Percentiles rank a stretch among this genome's conserved stretches.
phyloP scores from a whole-genome alignment of 495 filamentous ascomycete species.

The Penicillium turbatum region DNA sequence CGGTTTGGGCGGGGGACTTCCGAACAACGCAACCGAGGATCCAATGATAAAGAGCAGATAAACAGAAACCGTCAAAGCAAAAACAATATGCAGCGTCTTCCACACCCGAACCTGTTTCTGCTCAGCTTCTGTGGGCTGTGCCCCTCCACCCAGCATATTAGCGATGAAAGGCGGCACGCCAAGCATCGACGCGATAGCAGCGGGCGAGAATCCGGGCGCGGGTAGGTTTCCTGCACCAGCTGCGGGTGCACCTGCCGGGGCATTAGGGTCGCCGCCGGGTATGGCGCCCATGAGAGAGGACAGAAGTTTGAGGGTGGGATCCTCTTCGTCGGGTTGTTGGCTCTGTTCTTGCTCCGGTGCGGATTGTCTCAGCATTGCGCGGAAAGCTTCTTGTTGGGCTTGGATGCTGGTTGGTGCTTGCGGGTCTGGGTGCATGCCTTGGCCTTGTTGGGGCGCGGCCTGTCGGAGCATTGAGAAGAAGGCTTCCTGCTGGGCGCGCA shows the following conservation, averaged over 20 bases:
- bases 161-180: slow-evolving; percentile 46
- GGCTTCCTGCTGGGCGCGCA: slow-evolving; percentile 43
- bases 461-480: slow-evolving; percentile 43
- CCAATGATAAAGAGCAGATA: slow-evolving; percentile 54
- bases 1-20: slow-evolving; percentile 53
- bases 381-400: slow-evolving; percentile 42
- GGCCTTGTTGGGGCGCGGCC: slow-evolving; percentile 28
- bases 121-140: slow-evolving; percentile 35
- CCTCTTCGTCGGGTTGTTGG: slow-evolving; percentile 39
- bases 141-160: slow-evolving; percentile 32
- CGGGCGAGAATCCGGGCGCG: slow-evolving; percentile 26
- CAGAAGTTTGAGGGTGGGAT: slow-evolving; percentile 60
- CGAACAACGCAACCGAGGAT: slow-evolving; percentile 36
- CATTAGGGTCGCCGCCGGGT: slow-evolving; percentile 24
- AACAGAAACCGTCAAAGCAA: slow-evolving; percentile 64
- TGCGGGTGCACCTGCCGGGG: slow-evolving; percentile 32
- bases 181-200: slow-evolving; percentile 31
- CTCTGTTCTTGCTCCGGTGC: slow-evolving; percentile 27
- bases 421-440: slow-evolving; percentile 30
- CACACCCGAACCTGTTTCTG: slow-evolving; percentile 56
- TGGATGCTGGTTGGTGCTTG: slow-evolving; percentile 14
- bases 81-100: slow-evolving; percentile 71
- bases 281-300: slow-evolving; percentile 54
- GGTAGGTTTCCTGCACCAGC: slow-evolving; percentile 8
- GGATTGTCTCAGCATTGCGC: slow-evolving; percentile 38